phyloP scores from a whole-genome alignment of 805 yeast species.

The Candida odintsovae region DNA sequence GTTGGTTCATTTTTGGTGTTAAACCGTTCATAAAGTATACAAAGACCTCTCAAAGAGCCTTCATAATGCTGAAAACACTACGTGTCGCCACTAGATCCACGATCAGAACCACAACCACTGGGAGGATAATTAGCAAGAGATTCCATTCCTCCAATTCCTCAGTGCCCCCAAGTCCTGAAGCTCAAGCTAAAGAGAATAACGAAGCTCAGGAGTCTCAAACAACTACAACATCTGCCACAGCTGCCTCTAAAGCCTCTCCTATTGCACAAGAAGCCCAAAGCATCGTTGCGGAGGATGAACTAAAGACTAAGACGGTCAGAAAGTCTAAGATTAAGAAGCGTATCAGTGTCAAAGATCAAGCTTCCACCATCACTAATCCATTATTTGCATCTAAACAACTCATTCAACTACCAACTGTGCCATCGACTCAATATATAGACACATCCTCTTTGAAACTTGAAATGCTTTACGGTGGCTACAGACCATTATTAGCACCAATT shows the following conservation, averaged over 20 bases:
- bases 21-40: not conserved
- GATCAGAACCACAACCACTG: not conserved
- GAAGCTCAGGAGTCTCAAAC: slow-evolving; percentile 1
- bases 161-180: not conserved
- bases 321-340: slow-evolving; percentile 1
- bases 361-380: slow-evolving; percentile 4
- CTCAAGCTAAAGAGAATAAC: slow-evolving; percentile 2
- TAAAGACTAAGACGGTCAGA: not conserved
- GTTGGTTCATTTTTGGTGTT: not conserved
- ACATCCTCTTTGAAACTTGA: slow-evolving; percentile 14
- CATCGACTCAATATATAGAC: slow-evolving; percentile 22
- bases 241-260: not conserved
- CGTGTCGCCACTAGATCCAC: not conserved
- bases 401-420: slow-evolving; percentile 16
- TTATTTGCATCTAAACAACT: not conserved
- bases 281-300: not conserved
- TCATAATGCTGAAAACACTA: not conserved
- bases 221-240: not conserved
- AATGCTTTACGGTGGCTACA: slow-evolving; percentile 19
- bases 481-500: slow-evolving; percentile 22
- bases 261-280: not conserved
- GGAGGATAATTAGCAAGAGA: not conserved
- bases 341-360: slow-evolving; percentile 3
- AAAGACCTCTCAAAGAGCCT: not conserved
- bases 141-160: not conserved